These are phyloP conservation scores for Euclidium syriacum DNA, from an alignment of 345 rosid species.

Conservation along the genomic window DNA sequence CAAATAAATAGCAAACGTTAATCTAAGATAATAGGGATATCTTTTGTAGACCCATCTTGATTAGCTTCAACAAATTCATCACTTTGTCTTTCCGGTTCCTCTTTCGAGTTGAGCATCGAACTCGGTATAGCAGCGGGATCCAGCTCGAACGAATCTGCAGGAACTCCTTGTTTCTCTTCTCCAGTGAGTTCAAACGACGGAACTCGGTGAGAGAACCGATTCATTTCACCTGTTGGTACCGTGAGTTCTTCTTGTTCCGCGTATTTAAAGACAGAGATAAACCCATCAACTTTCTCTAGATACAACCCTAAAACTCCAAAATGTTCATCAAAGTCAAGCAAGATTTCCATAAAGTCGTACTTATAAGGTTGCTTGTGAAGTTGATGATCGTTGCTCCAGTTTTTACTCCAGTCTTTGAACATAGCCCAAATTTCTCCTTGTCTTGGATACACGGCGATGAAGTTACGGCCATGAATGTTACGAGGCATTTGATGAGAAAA, in stretches of 20 bases:
- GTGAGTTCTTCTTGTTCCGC: conserved; percentile 20
- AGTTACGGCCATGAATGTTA: too few relatives aligned
- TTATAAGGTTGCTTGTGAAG: conserved; percentile 42
- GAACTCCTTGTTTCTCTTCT: conserved; percentile 58
- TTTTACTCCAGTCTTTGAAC: conserved; percentile 65
- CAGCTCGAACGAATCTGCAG: conserved; percentile 60
- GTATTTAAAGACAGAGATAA: conserved; percentile 53
- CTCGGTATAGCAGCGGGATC: conserved; percentile 60
- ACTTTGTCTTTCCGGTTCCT: background rate
- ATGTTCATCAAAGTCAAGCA: conserved; percentile 32
- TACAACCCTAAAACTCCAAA: conserved; percentile 54
- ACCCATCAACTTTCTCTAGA: conserved; percentile 64
- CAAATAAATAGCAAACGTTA: background rate
- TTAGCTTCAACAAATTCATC: too few relatives aligned
- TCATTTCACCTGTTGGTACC: conserved; percentile 38
- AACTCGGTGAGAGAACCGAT: conserved; percentile 64
- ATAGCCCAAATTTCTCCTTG: conserved; percentile 91
- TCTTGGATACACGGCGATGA: too few relatives aligned
- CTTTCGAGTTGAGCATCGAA: background rate
- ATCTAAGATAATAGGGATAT: conserved; percentile 5
- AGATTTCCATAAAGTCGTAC: conserved; percentile 64
- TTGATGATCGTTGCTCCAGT: conserved; percentile 43
- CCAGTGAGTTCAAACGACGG: conserved; percentile 63
- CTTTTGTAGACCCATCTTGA: background rate
- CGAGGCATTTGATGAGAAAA: too few relatives aligned